Conservation (phyloP, 176 grass and related monocot species). For the Poa annua region DNA sequence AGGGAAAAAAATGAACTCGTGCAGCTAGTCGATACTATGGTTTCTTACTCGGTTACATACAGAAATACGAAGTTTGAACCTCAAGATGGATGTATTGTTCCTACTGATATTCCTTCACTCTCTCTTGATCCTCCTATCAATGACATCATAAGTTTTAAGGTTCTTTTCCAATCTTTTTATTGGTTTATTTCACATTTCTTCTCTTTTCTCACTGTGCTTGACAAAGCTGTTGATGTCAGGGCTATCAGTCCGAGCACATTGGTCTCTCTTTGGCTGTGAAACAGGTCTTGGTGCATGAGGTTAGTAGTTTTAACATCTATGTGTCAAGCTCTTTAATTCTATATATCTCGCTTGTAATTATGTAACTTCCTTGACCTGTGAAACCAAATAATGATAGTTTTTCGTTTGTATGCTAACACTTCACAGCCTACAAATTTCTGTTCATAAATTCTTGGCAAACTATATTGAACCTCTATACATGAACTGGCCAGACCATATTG, state of each 20-base stretch:
- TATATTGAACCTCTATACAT: slow-evolving; percentile 26
- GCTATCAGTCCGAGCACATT: slow-evolving; percentile 71
- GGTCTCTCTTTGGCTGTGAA: slow-evolving; percentile 76
- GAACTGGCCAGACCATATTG: slow-evolving; percentile 15
- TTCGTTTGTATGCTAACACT: slow-evolving; percentile 23
- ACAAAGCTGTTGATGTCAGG: slow-evolving; percentile 60
- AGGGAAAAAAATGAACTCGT: slow-evolving; percentile 81
- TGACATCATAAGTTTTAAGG: slow-evolving; percentile 84
- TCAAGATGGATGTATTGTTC: slow-evolving; percentile 55
- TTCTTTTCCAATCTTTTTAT: slow-evolving; percentile 39
- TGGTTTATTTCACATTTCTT: slow-evolving; percentile 30
- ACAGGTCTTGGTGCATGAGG: slow-evolving; percentile 90
- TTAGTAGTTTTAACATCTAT: slow-evolving; percentile 42
- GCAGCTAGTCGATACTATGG: slow-evolving; percentile 92
- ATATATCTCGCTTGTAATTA: slow-evolving; percentile 28
- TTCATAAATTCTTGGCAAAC: slow-evolving; percentile 14
- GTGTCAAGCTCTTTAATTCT: slow-evolving; percentile 27
- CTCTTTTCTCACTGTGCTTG: slow-evolving; percentile 43
- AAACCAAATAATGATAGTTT: slow-evolving; percentile 20
- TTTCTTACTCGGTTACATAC: slow-evolving; percentile 84
- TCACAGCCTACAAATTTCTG: neutral
- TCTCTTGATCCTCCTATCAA: slow-evolving; percentile 70
- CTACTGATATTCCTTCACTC: slow-evolving; percentile 62
- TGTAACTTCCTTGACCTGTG: neutral
- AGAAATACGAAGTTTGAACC: slow-evolving; percentile 68